phyloP scores from a whole-genome alignment of 495 filamentous ascomycete genomes.

The Amniculicola lignicola region DNA sequence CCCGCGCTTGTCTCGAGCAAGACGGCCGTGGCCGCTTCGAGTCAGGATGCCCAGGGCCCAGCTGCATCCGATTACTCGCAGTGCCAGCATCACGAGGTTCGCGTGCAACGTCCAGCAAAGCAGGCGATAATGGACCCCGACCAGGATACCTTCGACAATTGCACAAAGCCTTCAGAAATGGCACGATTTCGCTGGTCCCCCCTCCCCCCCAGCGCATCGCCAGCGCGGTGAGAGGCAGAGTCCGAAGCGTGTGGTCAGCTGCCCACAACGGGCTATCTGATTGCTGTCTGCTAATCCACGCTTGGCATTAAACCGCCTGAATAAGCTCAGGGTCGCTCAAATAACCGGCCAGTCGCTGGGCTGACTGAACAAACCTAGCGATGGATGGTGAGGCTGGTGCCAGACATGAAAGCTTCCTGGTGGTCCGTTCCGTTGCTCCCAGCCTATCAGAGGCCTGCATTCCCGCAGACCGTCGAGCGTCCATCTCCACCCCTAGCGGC shows the following conservation, averaged over 20 bases:
- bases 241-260: conserved; percentile 12
- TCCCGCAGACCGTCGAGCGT: too few species aligned
- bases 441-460: too few species aligned
- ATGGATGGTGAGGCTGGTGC: conserved; percentile 12
- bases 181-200: background rate
- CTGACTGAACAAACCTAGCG: background rate
- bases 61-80: too few species aligned
- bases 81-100: conserved; percentile 12
- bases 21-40: too few species aligned
- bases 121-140: background rate
- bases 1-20: too few species aligned
- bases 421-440: too few species aligned
- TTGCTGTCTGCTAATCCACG: background rate
- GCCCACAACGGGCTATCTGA: background rate
- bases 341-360: conserved; percentile 1
- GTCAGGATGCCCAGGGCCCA: too few species aligned
- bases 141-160: background rate
- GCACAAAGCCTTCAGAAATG: conserved; percentile 2
- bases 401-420: background rate
- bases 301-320: background rate
- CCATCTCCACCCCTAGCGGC: background rate
- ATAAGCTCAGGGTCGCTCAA: conserved; percentile 4
- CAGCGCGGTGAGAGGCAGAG: background rate
- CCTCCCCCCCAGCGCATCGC: conserved; percentile 1
- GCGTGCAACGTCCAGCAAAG: conserved; percentile 10